A percentile compares a stretch with the other conserved stretches of the same genome.
Conservation (phyloP, 139 green algal species). For the Chlamydomonas incerta region DNA sequence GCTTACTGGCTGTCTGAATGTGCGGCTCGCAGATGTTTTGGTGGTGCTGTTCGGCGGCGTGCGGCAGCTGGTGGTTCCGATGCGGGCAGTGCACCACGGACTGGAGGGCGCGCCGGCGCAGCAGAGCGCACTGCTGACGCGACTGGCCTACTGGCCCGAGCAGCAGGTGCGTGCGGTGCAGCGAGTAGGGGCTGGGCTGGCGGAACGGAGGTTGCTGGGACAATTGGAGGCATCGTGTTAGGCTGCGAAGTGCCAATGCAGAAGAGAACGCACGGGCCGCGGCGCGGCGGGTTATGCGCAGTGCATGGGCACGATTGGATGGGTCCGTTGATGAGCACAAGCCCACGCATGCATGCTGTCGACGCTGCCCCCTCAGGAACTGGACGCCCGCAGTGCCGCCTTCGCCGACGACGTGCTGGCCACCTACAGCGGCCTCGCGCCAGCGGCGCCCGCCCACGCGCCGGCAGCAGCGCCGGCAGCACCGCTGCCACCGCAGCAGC, state of each 20-base stretch:
- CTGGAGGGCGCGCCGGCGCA: background rate
- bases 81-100: conserved; percentile 18
- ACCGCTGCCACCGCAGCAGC: background rate
- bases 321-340: no score
- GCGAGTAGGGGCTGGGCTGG: no score
- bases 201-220: no score
- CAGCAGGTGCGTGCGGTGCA: conserved; percentile 3
- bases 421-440: background rate
- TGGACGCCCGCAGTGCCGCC: background rate
- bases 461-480: background rate
- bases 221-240: no score
- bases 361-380: background rate
- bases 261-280: no score
- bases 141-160: background rate
- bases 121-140: background rate
- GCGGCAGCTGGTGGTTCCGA: background rate
- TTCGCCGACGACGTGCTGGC: background rate
- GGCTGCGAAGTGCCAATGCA: no score
- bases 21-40: conserved; percentile 2
- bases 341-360: no score
- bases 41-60: conserved; percentile 25
- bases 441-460: background rate
- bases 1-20: no score
- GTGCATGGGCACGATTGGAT: no score
- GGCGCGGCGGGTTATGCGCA: no score